Evolutionary conservation across 2,329 filamentous ascomycete genomes (phyloP).

Genomic region (Alternaria brassicae): DNA sequence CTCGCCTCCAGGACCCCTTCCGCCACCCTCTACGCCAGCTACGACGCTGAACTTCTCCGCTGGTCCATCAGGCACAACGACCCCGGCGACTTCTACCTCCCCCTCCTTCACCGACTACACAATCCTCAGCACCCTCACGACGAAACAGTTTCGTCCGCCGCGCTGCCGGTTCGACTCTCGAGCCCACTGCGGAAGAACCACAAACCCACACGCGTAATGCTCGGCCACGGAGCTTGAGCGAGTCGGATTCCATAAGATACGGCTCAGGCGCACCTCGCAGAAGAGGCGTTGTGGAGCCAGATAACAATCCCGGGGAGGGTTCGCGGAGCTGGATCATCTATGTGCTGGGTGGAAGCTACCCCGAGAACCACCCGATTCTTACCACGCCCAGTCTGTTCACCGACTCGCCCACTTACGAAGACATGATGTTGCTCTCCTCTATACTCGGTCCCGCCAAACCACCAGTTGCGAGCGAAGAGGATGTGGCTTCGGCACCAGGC

Average conservation of each 20-base stretch:
- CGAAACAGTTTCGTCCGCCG: conserved; percentile 52
- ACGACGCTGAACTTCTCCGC: conserved; percentile 62
- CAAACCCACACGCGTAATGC: conserved; percentile 51
- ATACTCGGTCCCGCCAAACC: conserved; percentile 72
- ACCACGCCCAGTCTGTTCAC: conserved; percentile 74
- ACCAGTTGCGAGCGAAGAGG: conserved; percentile 70
- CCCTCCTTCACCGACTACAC: conserved; percentile 46
- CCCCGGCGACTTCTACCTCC: conserved; percentile 42
- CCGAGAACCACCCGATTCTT: conserved; percentile 73
- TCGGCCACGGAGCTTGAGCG: conserved; percentile 63
- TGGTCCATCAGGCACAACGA: conserved; percentile 60
- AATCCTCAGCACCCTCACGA: conserved; percentile 48
- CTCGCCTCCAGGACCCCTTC: conserved; percentile 64
- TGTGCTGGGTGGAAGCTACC: conserved; percentile 72
- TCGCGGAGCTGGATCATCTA: conserved; percentile 76
- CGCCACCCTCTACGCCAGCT: conserved; percentile 69
- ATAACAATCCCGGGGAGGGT: conserved; percentile 62
- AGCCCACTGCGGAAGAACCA: conserved; percentile 53
- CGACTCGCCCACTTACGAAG: conserved; percentile 74
- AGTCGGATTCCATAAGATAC: conserved; percentile 67
- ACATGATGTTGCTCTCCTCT: conserved; percentile 73
- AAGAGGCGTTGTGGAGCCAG: conserved; percentile 67
- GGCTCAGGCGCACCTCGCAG: conserved; percentile 68
- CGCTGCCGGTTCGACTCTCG: conserved; percentile 49
- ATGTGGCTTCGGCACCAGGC: conserved; percentile 68